These are phyloP conservation scores for Cyclostephanos tholiformis DNA, from an alignment of 108 stramenopile genomes.

Conservation along the genomic window DNA sequence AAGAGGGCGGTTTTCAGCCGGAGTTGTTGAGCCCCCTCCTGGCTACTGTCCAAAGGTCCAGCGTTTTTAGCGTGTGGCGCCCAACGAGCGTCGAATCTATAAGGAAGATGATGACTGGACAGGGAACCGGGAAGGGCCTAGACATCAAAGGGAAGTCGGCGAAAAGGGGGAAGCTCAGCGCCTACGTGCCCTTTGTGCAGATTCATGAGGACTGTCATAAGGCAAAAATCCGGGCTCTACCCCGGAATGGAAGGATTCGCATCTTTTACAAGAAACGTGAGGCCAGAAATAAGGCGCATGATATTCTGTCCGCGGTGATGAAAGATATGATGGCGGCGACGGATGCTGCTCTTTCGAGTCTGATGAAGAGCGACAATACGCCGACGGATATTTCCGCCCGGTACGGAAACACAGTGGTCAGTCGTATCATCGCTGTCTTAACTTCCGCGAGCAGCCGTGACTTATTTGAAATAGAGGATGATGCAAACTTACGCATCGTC, in stretches of 20 bases:
- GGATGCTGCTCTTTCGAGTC: slow-evolving; percentile 4
- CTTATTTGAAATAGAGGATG: not conserved
- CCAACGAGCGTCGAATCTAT: slow-evolving; percentile 53
- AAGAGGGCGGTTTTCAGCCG: slow-evolving; percentile 36
- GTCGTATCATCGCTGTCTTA: not conserved
- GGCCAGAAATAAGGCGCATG: slow-evolving; percentile 50
- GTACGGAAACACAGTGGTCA: not conserved
- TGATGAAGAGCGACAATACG: not conserved
- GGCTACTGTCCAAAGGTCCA: slow-evolving; percentile 36
- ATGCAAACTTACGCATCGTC: slow-evolving; percentile 15
- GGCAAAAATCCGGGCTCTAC: slow-evolving; percentile 47
- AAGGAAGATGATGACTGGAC: slow-evolving; percentile 49
- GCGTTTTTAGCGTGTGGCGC: slow-evolving; percentile 54
- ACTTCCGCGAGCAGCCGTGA: not conserved
- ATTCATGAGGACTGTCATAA: slow-evolving; percentile 63
- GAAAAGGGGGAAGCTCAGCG: slow-evolving; percentile 53
- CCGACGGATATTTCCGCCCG: not conserved
- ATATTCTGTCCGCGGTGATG: slow-evolving; percentile 35
- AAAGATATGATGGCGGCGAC: slow-evolving; percentile 33
- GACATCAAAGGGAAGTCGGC: slow-evolving; percentile 63
- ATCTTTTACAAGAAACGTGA: slow-evolving; percentile 59
- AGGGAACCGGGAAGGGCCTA: slow-evolving; percentile 56
- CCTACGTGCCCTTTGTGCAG: slow-evolving; percentile 57
- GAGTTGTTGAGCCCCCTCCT: slow-evolving; percentile 44
- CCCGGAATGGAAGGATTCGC: slow-evolving; percentile 49